Conservation (phyloP, 345 rosid species). For the Cardamine resedifolia region DNA sequence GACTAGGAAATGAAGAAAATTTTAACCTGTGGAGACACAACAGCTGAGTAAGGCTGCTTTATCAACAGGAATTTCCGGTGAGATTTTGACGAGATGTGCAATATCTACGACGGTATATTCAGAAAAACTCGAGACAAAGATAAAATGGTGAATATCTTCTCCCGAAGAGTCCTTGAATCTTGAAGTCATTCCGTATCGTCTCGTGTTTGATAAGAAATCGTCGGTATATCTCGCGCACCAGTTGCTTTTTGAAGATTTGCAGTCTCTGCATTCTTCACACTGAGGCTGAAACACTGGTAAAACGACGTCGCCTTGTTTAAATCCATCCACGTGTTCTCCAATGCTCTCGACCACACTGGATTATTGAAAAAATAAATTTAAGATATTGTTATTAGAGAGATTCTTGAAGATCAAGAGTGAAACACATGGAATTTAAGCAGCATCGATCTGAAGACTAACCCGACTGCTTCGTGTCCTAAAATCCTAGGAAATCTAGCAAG, state of each 20-base stretch:
- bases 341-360: slow-evolving; percentile 72
- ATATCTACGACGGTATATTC: slow-evolving; percentile 74
- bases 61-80: slow-evolving; percentile 39
- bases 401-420: slow-evolving; percentile 1
- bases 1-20: neutral
- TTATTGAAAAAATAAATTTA: no score
- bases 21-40: slow-evolving; percentile 57
- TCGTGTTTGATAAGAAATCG: slow-evolving; percentile 15
- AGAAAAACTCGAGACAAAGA: slow-evolving; percentile 61
- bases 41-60: slow-evolving; percentile 64
- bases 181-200: slow-evolving; percentile 50
- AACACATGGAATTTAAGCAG: neutral
- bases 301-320: slow-evolving; percentile 57
- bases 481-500: slow-evolving; percentile 52
- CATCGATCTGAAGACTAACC: slow-evolving; percentile 44
- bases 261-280: slow-evolving; percentile 57
- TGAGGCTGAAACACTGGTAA: slow-evolving; percentile 53
- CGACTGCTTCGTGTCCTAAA: slow-evolving; percentile 77
- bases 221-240: slow-evolving; percentile 41
- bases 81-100: slow-evolving; percentile 52
- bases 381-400: no score
- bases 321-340: slow-evolving; percentile 58
- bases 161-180: slow-evolving; percentile 62
- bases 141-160: slow-evolving; percentile 47
- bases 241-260: slow-evolving; percentile 58